phyloP scores from a whole-genome alignment of 495 filamentous ascomycete genomes.

The Monascus purpureus region DNA sequence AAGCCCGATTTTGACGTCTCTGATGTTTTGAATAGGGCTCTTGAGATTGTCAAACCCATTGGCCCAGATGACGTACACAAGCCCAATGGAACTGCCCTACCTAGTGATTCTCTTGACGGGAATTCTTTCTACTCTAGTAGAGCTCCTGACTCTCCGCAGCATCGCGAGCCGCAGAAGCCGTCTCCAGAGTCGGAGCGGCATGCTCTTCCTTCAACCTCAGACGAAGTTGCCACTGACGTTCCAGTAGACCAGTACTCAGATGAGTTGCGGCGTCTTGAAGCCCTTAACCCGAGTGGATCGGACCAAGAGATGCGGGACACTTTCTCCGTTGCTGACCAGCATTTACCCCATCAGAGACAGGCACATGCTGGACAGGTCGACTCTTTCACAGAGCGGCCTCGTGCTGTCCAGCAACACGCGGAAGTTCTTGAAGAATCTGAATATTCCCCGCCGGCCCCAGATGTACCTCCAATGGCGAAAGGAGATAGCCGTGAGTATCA shows the following conservation, averaged over 20 bases:
- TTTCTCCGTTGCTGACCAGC: slow-evolving; percentile 32
- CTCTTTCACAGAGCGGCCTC: slow-evolving; percentile 7
- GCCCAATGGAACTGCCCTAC: slow-evolving; percentile 36
- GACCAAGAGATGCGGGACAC: slow-evolving; percentile 34
- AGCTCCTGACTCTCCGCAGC: slow-evolving; percentile 35
- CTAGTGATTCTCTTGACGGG: slow-evolving; percentile 74
- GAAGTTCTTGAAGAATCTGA: slow-evolving; percentile 32
- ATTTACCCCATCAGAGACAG: slow-evolving; percentile 17
- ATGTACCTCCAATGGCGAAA: slow-evolving; percentile 20
- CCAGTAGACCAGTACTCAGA: slow-evolving; percentile 23
- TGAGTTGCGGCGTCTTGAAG: slow-evolving; percentile 36
- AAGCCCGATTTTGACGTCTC: slow-evolving; percentile 61
- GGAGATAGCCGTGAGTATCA: slow-evolving; percentile 13
- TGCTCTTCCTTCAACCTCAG: slow-evolving; percentile 9
- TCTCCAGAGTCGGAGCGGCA: slow-evolving; percentile 12
- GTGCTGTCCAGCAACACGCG: slow-evolving; percentile 8
- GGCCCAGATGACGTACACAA: slow-evolving; percentile 37
- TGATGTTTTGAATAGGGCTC: slow-evolving; percentile 56
- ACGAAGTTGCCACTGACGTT: slow-evolving; percentile 10
- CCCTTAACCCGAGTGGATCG: slow-evolving; percentile 28
- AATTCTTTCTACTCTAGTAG: slow-evolving; percentile 93
- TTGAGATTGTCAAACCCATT: slow-evolving; percentile 55
- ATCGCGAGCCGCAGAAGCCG: slow-evolving; percentile 14
- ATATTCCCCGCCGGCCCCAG: slow-evolving; percentile 35
- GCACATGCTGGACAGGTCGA: slow-evolving; percentile 9